Base-by-base conservation (phyloP, 2,329 filamentous ascomycete genomes). In the Xylaria sp. region DNA sequence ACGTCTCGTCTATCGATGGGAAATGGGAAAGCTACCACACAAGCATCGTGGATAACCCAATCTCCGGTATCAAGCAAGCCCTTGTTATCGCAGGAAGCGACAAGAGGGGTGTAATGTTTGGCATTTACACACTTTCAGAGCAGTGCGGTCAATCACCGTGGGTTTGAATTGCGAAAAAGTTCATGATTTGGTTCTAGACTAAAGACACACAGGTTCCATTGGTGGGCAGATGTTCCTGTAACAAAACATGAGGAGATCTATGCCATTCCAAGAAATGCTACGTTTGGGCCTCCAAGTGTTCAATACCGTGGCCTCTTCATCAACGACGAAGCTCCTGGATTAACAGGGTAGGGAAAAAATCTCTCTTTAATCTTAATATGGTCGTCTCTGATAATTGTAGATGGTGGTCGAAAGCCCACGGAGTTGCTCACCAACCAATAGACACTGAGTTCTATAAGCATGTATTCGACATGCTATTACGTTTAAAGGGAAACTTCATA, bases 241-340 rank as follows among this genome's bases (percentile, higher is more conserved):
- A 81, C 83, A 45, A 77, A 80, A 20, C 84, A 86, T 65, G 69
- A 77, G 3, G 77, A 79, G 3, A 83, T 89, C 51, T 87, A 83
- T 67, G 84, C 86, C 7, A 72, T 84, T 5, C 76, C 81, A 36
- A 81, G 78, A 3, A 81, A 78, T 1, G 85, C 84, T 15, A 73
- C 80, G 0, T 84, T 86, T 60, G 82, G 82, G 10, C 81, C 86
- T 2, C 87, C 87, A 0, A 84, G 83, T 4, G 83, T 90, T 66
- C 86, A 85, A 66, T 89, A 88, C 73, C 82, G 87, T 11, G 87
- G 87, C 13, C 82, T 89, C 66, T 89, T 89, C 77, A 83, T 90
- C 77, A 89, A 89, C 71, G 87, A 89, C 61, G 87, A 90, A 69
- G 85, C 86, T 10, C 87, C 87, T 0, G 85, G 85, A 0, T 77